Evolutionary conservation across 2,329 filamentous ascomycete species (phyloP), one percentile per base, ranked within the genome.

Genomic region (Colletotrichum tropicale): DNA sequence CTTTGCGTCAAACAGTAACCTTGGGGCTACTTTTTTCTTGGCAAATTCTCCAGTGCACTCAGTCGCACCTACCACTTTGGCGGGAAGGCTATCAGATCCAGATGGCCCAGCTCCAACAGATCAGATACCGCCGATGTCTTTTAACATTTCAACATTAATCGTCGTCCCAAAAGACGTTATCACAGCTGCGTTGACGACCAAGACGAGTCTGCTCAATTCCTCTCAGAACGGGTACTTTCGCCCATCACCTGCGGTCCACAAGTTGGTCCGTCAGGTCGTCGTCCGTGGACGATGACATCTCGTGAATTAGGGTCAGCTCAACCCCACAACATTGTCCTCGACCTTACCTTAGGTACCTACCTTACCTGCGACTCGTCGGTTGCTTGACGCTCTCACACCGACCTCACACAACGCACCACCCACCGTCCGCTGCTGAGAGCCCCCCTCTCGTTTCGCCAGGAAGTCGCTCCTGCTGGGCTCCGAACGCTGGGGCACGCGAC

Each of bases 391-490:
- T 60, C 15, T 61, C n/a, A 34, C 58, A 32, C 26, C 58, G 21
- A 28, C 24, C n/a, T 26, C 48, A 55, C 18, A 34, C 62, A 38
- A 38, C 16, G 36, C 36, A 66, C 72, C 61, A 68, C 61, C 72
- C 68, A 43, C 68, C 8, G 36, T 55, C 8, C 26, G 34, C 32
- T 52, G 55, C 69, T 66, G 62, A 72, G 55, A 56, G 43, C 43
- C 73, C 69, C 66, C 66, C 62, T 34, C 56, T 75, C 52, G 68
- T 75, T 71, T 66, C 73, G 69, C 69, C 26, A 56, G 38, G 69
- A 28, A 67, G 61, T 66, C 34, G 69, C 66, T 75, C 62, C 55
- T 52, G 43, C 43, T 72, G 56, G 56, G 62, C 62, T 36, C 38
- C 32, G 43, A 48, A 64, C 56, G 69, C 56, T 56, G 56, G 32